A percentile compares a stretch with the other conserved stretches of the same genome.
Conservation (phyloP, 176 grass and related monocot species). For the Juncus inflexus region DNA sequence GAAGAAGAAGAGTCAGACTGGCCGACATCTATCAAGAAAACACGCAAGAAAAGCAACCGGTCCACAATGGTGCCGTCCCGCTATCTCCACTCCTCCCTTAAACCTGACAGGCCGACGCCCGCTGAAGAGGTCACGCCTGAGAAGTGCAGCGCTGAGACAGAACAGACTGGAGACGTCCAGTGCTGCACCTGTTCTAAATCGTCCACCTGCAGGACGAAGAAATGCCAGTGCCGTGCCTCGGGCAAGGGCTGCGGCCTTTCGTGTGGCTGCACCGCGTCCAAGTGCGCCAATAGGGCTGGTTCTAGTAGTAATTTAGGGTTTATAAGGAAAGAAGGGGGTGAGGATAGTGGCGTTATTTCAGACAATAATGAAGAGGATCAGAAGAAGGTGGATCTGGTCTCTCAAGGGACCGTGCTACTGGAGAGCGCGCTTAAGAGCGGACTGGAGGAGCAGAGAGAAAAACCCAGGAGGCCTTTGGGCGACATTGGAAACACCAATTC, state of each 20-base stretch:
- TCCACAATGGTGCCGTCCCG: conserved; percentile 25
- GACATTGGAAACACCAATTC: conserved; percentile 52
- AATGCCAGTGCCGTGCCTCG: conserved; percentile 62
- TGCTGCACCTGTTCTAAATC: conserved; percentile 57
- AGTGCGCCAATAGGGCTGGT: conserved; percentile 59
- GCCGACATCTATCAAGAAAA: conserved; percentile 2
- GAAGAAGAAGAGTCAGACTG: conserved; percentile 47
- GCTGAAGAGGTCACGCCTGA: conserved; percentile 24
- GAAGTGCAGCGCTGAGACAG: conserved; percentile 28
- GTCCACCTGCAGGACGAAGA: conserved; percentile 75
- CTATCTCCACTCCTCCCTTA: conserved; percentile 24
- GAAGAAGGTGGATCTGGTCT: conserved; percentile 33
- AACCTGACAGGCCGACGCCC: background rate
- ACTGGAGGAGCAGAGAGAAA: conserved; percentile 26
- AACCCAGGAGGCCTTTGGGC: conserved; percentile 54
- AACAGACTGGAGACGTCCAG: conserved; percentile 19
- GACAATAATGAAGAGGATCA: conserved; percentile 34
- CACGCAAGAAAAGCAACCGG: conserved; percentile 33
- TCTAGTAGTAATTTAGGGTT: conserved; percentile 22
- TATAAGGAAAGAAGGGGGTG: conserved; percentile 3
- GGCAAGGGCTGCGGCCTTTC: conserved; percentile 37
- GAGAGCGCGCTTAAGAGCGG: conserved; percentile 40
- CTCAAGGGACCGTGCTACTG: conserved; percentile 47
- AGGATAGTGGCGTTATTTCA: conserved; percentile 26
- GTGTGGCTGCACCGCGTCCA: conserved; percentile 56